Conservation (phyloP, 176 grass and related monocot genomes). For the Hordeum marinum region DNA sequence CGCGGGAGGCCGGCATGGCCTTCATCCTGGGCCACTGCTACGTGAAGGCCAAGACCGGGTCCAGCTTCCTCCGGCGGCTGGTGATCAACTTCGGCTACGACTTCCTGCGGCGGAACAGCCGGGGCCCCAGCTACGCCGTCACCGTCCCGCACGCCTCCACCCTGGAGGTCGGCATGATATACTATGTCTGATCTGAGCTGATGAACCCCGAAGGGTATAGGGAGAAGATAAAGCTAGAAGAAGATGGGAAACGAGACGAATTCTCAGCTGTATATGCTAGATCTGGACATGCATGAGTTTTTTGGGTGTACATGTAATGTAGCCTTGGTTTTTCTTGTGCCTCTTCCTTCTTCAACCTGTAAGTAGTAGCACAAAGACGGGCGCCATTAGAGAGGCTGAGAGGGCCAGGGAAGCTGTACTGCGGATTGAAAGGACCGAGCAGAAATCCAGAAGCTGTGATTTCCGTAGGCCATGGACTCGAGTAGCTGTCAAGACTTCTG, state of each 20-base stretch:
- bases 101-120: conserved; percentile 87
- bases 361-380: neutral
- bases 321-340: conserved; percentile 14
- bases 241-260: neutral
- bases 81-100: conserved; percentile 82
- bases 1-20: conserved; percentile 89
- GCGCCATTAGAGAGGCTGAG: conserved; percentile 3
- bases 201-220: neutral
- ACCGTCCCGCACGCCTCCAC: conserved; percentile 81
- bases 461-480: neutral
- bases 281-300: conserved; percentile 23
- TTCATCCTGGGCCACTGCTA: conserved; percentile 86
- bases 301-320: conserved; percentile 52
- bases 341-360: neutral
- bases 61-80: conserved; percentile 66
- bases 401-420: neutral
- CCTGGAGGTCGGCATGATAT: conserved; percentile 92
- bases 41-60: conserved; percentile 84
- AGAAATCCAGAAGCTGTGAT: neutral
- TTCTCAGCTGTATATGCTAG: conserved; percentile 39
- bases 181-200: conserved; percentile 53
- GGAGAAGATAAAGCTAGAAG: neutral
- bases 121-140: conserved; percentile 67
- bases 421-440: neutral
- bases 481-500: too few species aligned